Evolutionary conservation across 441 rosid genomes (phyloP).

Genomic region (Syzygium syzygioides): DNA sequence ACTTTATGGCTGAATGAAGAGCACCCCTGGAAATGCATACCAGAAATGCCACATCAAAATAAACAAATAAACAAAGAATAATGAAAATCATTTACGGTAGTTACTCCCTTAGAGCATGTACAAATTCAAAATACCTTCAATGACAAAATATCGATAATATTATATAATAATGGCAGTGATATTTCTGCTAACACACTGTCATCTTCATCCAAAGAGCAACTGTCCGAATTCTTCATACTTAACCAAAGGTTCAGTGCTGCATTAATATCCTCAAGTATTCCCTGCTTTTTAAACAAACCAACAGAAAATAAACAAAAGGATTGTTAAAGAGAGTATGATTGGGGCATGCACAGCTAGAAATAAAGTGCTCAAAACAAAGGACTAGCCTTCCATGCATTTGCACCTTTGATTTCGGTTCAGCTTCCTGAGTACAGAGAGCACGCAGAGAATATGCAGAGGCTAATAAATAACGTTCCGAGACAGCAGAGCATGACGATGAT

Average conservation of each 20-base stretch:
- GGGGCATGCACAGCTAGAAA: background rate
- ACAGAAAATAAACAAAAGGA: constrained; percentile 1
- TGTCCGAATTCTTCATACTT: constrained; percentile 29
- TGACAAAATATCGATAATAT: constrained; percentile 60
- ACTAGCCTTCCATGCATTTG: constrained; percentile 25
- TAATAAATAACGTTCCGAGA: constrained; percentile 36
- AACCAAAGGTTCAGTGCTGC: constrained; percentile 59
- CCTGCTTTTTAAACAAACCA: constrained; percentile 27
- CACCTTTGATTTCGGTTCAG: constrained; percentile 85
- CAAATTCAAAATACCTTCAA: constrained; percentile 44
- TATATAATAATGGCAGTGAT: constrained; percentile 49
- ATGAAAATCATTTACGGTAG: background rate
- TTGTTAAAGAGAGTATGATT: constrained; percentile 5
- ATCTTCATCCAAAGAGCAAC: constrained; percentile 20
- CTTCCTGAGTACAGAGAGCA: constrained; percentile 70
- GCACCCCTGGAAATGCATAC: constrained; percentile 48
- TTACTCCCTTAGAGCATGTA: background rate
- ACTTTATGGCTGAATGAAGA: constrained; percentile 37
- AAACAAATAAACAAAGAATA: background rate
- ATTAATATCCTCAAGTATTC: constrained; percentile 50
- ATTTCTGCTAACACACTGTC: constrained; percentile 30
- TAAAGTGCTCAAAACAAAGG: constrained; percentile 15
- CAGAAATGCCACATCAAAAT: background rate
- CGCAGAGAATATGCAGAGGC: constrained; percentile 72
- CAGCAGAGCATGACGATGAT: constrained; percentile 16